Conservation (phyloP, 2,329 filamentous ascomycete species). For the Gremmenia infestans region DNA sequence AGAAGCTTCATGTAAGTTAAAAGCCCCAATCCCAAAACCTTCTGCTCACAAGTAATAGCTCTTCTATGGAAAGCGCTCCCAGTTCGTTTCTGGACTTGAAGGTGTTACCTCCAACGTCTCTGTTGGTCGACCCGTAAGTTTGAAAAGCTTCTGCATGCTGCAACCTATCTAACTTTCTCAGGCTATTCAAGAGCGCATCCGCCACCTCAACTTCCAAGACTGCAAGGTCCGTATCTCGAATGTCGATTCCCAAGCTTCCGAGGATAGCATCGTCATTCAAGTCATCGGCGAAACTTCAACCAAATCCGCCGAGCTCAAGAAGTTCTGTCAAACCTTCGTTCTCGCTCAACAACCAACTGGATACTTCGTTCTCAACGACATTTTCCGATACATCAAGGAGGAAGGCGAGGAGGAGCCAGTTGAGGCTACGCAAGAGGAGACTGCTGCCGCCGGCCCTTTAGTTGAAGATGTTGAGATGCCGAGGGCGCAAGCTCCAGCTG, state of each 20-base stretch:
- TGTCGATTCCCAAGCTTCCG: conserved; percentile 91
- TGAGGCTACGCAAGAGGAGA: conserved; percentile 34
- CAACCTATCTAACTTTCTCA: conserved; percentile 36
- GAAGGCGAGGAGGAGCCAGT: conserved; percentile 69
- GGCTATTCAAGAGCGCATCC: conserved; percentile 93
- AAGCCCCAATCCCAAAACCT: not conserved
- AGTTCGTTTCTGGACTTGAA: conserved; percentile 89
- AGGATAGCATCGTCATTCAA: conserved; percentile 91
- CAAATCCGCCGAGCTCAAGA: conserved; percentile 84
- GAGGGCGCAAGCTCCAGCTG: conserved; percentile 29
- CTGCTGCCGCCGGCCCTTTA: conserved; percentile 20
- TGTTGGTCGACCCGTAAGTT: conserved; percentile 77
- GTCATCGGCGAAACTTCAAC: conserved; percentile 98
- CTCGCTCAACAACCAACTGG: conserved; percentile 93
- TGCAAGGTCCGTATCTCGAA: conserved; percentile 98
- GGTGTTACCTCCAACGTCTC: conserved; percentile 83
- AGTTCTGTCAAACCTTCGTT: conserved; percentile 97
- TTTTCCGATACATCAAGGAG: conserved; percentile 88
- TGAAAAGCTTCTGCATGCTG: conserved; percentile 5
- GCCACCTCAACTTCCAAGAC: conserved; percentile 88
- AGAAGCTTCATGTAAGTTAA: conserved; percentile 74
- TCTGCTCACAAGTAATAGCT: conserved; percentile 45
- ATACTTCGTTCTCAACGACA: conserved; percentile 98
- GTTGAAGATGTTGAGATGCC: conserved; percentile 32
- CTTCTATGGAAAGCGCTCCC: conserved; percentile 94